Evolutionary conservation across 1,139 yeast species (phyloP), one percentile per base, ranked within the genome.

Genomic region (Sugiyamaella neomexicana): DNA sequence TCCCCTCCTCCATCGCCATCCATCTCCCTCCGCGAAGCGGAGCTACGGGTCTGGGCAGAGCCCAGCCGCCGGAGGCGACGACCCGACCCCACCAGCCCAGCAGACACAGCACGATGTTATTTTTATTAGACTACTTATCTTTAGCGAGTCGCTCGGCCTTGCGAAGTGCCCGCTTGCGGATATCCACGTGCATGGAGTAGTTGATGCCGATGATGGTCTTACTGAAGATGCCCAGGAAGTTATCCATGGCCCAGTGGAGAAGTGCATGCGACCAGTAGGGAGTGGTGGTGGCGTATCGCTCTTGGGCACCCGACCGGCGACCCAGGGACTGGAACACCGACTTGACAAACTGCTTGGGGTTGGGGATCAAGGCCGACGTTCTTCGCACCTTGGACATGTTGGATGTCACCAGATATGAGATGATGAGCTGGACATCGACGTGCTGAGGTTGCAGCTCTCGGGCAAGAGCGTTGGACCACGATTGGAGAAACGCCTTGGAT

Each of bases 201-300:
- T 90, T 91, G 68, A 89, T 69, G 44, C 70, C 66, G 65, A 86
- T 86, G 41, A 88, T 95, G 32, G 86, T 46, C 62, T 77, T 79
- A 55, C 95, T 83, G 72, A 79, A 89, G 43, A 87, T 90, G 31
- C 98, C 98, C 49, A 89, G 85, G 13, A 89, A 78, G 68, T 81
- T 82, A 54, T 83, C 93, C 59, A 91, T 82, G 59, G 77, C 78
- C 79, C 89, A 91, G 70, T 93, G 97, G 86, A 91, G 85, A 50
- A 93, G 69, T 1, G 98, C 98, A 73, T 93, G 99, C 2, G 89
- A 72, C 91, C 97, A 90, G 77, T 78, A 95, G 38, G 99, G 99
- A 1, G 98, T 93, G 54, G 76, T 72, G 2, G 98, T 89, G 34
- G 85, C 96, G 65, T 71, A 89, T 63, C 97, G 81, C 58, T 89